Conservation (phyloP, 2,329 filamentous ascomycete species). For the Penicillium occitanis region DNA sequence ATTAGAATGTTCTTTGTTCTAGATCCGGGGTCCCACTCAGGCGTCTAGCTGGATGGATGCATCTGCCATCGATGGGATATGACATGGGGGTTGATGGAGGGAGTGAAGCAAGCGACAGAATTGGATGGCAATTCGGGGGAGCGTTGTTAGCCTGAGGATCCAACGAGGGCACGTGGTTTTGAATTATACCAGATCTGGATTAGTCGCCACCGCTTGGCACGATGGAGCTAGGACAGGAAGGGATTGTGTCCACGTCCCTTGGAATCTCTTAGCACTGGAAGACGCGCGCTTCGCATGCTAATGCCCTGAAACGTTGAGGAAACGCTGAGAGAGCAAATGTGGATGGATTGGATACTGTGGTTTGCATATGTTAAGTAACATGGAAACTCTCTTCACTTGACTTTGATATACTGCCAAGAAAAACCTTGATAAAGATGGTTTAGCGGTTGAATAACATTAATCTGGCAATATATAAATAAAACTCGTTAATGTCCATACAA, state of each 20-base stretch:
- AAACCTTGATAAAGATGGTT: neutral
- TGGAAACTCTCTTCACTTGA: neutral
- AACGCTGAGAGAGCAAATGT: neutral
- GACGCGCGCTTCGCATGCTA: neutral
- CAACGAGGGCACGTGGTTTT: neutral
- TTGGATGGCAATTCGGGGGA: neutral
- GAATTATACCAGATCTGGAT: neutral
- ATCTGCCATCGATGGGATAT: neutral
- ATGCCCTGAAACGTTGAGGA: neutral
- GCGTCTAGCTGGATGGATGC: neutral
- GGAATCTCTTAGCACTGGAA: too few species aligned
- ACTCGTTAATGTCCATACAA: too few species aligned
- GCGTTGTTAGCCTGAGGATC: neutral
- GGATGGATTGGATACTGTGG: neutral
- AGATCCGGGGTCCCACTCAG: neutral
- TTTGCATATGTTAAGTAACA: neutral
- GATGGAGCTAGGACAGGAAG: neutral
- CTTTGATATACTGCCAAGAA: neutral
- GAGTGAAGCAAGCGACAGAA: neutral
- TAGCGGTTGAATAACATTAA: too few species aligned
- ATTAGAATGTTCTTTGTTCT: neutral
- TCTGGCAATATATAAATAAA: too few species aligned
- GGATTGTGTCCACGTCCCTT: slow-evolving; percentile 10
- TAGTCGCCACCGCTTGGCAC: neutral
- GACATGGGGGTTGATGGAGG: slow-evolving; percentile 2